phyloP scores from a whole-genome alignment of 2,329 filamentous ascomycete species.

The Aquanectria penicillioides region DNA sequence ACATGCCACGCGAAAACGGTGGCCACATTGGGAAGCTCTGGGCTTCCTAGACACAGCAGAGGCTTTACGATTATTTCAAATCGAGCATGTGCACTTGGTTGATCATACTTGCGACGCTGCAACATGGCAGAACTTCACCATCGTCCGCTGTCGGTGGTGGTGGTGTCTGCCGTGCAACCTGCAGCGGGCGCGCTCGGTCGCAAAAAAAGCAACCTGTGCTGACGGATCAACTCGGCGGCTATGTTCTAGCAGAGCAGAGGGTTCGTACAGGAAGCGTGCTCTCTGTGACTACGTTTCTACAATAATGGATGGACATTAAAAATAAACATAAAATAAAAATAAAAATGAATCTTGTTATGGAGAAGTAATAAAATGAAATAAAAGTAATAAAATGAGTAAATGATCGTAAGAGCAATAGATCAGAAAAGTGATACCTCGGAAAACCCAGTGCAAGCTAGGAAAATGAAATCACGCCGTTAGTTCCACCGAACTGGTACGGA shows the following conservation, averaged over 20 bases:
- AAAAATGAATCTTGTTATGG: neutral
- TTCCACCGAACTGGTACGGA: slow-evolving; percentile 16
- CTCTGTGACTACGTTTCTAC: too few species aligned
- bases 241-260: too few species aligned
- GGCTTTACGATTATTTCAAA: too few species aligned
- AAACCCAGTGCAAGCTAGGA: neutral
- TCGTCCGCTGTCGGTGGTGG: neutral
- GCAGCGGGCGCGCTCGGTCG: neutral
- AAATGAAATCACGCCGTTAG: slow-evolving; percentile 24
- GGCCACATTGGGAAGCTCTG: slow-evolving; percentile 13
- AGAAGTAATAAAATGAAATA: neutral
- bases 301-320: too few species aligned
- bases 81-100: too few species aligned
- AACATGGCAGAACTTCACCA: too few species aligned
- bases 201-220: slow-evolving; percentile 1
- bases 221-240: neutral
- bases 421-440: slow-evolving; percentile 13
- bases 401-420: neutral
- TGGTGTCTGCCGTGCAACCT: slow-evolving; percentile 3
- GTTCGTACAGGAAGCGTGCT: too few species aligned
- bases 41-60: too few species aligned
- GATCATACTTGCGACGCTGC: too few species aligned
- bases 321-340: slow-evolving; percentile 4
- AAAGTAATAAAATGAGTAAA: slow-evolving; percentile 9
- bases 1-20: slow-evolving; percentile 29